Evolutionary conservation across 2,329 filamentous ascomycete genomes (phyloP), one percentile per base, ranked within the genome.

Genomic region (Apiospora rasikravindrae): DNA sequence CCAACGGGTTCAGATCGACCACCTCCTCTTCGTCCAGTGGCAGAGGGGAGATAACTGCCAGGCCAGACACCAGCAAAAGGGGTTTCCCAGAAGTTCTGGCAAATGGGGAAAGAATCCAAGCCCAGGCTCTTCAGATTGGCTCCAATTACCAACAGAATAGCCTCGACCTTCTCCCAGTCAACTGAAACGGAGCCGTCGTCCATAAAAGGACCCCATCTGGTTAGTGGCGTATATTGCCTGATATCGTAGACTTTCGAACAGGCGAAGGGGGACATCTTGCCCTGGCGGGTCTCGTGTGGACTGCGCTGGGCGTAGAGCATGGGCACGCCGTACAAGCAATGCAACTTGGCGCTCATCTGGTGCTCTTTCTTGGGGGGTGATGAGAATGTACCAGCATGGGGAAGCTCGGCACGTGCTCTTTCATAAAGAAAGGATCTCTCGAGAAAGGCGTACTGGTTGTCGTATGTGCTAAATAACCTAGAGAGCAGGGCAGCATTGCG

Each of bases 81-180:
- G n/a, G 53, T 70, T 5, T 85, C 82, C 88, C 89, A 91, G n/a
- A 88, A 82, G 37, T 85, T 82, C 16, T 81, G 81, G 72, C 90
- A 87, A 2, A 88, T 81, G 2, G 83, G 82, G 24, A 84, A 83
- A 10, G 77, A 77, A 47, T 84, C 81, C 13, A 86, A 79, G 16
- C 84, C 82, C 75, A 88, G 87, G 13, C 81, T 78, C 51, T 83
- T 81, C 69, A 93, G 84, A 78, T 94, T 94, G 77, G 88, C 86
- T 4, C 88, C 88, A 4, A 95, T 81, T 2, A 92, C 89, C 4
- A 95, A 84, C 85, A 94, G 89, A 70, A 94, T 88, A 11, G 92
- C 90, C 81, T 95, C 93, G 14, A 95, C 83, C 82, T 93, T 94
- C 81, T 95, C 92, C 93, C 93, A 96, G 80, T 96, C 93, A 0